Evolutionary conservation across 2,329 filamentous ascomycete species (phyloP), one percentile per base, ranked within the genome.

Genomic region (Penicillium digitatum): DNA sequence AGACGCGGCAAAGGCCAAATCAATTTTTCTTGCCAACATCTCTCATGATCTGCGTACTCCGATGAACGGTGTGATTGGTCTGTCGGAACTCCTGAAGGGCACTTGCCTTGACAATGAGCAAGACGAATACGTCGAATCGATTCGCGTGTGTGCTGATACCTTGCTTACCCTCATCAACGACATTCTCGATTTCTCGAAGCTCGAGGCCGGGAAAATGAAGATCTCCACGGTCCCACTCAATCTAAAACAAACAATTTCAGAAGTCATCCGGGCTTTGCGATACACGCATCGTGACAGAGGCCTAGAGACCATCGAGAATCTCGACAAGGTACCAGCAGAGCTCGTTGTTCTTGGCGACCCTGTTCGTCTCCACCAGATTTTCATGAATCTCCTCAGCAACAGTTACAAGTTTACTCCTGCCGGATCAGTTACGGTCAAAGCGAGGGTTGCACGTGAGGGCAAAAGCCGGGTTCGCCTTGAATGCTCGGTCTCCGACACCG

Each of bases 21-120:
- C 94, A 0, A 79, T 97, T 9, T 97, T 97, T 76, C 95, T 99
- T 60, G 94, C 94, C 18, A 97, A 97, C 66, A 96, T 97, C 48
- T 86, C 82, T 1, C 85, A 88, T 62, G 85, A 97, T 72, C 80
- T 99, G 34, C 95, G 96, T 69, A 99, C 94, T 1, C 94, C 94
- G 0, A 80, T 97, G 54, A 97, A 97, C 68, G 94, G 93, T 12
- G 96, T 97, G 46, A 80, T 99, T 66, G 94, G 94, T 32, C 82
- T 86, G 73, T 83, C 80, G 3, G 83, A 86, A 62, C 72, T 86
- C 40, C 75, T 86, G 22, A 86, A 86, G 62, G 77, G 77, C 8
- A 86, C 82, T 10, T 71, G 69, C 6, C 63, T 86, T 35, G 81
- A 79, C 56, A 74, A 74, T 20, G 82, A 86, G 66, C 83, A 86